phyloP scores from a whole-genome alignment of 164 flowering plant species.

The Euptelea pleiosperma region DNA sequence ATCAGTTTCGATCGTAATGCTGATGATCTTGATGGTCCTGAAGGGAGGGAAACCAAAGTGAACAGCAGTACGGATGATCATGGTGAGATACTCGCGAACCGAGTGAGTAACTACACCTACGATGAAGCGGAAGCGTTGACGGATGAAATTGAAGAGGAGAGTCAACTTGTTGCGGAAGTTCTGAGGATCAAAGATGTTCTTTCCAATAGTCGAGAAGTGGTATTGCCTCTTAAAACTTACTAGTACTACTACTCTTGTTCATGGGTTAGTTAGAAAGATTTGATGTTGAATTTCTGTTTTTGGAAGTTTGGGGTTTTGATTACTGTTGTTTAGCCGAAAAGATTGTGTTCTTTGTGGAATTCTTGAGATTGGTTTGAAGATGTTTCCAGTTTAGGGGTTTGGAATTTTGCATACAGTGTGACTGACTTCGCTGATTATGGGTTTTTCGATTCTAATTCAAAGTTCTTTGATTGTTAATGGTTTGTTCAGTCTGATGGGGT shows the following conservation, averaged over 20 bases:
- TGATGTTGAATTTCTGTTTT: neutral
- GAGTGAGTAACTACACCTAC: slow-evolving; percentile 51
- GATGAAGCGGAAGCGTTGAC: slow-evolving; percentile 89
- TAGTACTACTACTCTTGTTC: no score
- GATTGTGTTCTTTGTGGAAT: no score
- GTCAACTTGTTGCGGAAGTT: slow-evolving; percentile 57
- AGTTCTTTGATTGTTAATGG: slow-evolving; percentile 14
- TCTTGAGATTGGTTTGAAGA: neutral
- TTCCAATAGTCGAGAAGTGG: slow-evolving; percentile 56
- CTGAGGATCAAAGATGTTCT: slow-evolving; percentile 71
- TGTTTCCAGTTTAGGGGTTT: slow-evolving; percentile 4
- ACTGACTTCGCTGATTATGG: neutral
- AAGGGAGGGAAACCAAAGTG: slow-evolving; percentile 52
- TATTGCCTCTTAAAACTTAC: slow-evolving; percentile 22
- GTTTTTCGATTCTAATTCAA: neutral
- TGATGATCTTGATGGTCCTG: slow-evolving; percentile 27
- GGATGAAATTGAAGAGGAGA: slow-evolving; percentile 80
- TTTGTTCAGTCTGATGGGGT: slow-evolving; percentile 61
- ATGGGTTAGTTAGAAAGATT: neutral
- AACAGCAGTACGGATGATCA: slow-evolving; percentile 41
- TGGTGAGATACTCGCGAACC: slow-evolving; percentile 24
- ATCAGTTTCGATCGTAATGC: slow-evolving; percentile 27
- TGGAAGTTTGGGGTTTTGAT: neutral
- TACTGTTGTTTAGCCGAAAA: neutral
- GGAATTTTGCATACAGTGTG: neutral